Conservation (phyloP, 2,329 filamentous ascomycete genomes). For the Gaeumannomyces tritici region DNA sequence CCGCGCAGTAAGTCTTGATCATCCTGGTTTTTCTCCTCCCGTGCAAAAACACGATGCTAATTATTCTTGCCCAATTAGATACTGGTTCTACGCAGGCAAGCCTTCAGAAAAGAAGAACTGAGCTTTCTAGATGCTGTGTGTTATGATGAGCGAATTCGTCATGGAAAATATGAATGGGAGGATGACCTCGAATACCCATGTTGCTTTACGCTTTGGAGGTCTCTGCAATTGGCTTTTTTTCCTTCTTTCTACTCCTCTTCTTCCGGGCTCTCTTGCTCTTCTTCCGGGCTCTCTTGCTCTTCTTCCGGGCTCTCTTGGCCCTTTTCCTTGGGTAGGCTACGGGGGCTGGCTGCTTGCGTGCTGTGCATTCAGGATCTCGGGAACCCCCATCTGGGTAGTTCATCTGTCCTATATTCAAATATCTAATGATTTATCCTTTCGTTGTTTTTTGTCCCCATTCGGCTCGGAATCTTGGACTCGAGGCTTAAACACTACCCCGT, state of each 20-base stretch:
- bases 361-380: neutral
- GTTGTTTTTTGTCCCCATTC: neutral
- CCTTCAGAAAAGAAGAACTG: neutral
- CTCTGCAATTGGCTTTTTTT: neutral
- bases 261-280: neutral
- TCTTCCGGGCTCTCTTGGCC: neutral
- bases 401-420: neutral
- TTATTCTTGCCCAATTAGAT: constrained; percentile 14
- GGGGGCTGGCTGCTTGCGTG: neutral
- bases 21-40: neutral
- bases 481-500: neutral
- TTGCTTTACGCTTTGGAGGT: neutral
- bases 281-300: neutral
- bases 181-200: neutral
- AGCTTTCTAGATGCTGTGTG: neutral
- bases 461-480: neutral
- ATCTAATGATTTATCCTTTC: neutral
- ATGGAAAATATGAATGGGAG: neutral
- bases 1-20: constrained; percentile 62
- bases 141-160: neutral
- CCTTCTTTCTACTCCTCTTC: neutral
- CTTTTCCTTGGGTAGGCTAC: neutral
- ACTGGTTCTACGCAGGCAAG: constrained; percentile 25
- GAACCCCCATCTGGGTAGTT: neutral
- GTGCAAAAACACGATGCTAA: neutral